Base-by-base conservation (phyloP, 768 basidiomycete genomes). In the Lactarius evosmus region DNA sequence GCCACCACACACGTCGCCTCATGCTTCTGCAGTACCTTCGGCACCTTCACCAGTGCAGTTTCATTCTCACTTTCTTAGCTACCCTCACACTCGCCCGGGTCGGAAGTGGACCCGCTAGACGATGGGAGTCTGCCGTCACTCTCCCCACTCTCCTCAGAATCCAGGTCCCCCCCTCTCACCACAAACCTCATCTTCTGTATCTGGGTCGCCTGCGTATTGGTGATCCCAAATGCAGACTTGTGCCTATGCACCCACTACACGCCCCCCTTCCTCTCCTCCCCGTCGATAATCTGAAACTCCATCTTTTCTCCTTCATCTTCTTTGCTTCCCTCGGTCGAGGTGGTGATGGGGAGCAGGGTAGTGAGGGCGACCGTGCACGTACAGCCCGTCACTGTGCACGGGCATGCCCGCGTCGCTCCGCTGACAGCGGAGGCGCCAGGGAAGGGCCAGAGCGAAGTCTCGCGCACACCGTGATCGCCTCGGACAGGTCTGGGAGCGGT, bases 371-470 rank as follows among this genome's bases (percentile, higher is more conserved):
- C 80, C 1, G 85, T 82, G 69, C 85, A 89, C 34, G 83, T 87
- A 49, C 87, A 76, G 4, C 88, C 90, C 7, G 83, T 83, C 16
- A 85, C 86, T 22, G 82, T 84, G 52, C 87, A 75, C 29, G 88
- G 72, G 53, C 82, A 69, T 67, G 76, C 72, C 54, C 69, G 73
- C 29, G 78, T 76, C 6, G 22, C 19, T 2, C 17, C 54, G 9
- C 53, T 19, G 2, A 4, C 46, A 5, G n/a, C 12, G 12, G 22
- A 25, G 22, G n/a, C 11, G 8, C 46, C 25, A 44, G 78, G 74
- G 54, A 87, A 77, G 78, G 91, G 91, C 86, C 89, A 89, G 41
- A 92, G 75, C 53, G 79, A 85, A 1, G 88, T 88, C 2, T 79
- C 72, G 71, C 89, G 90, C 1, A 88, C 88, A n/a, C 81, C 81